Evolutionary conservation across 2,329 filamentous ascomycete genomes (phyloP).

Genomic region (Fusarium sp.): DNA sequence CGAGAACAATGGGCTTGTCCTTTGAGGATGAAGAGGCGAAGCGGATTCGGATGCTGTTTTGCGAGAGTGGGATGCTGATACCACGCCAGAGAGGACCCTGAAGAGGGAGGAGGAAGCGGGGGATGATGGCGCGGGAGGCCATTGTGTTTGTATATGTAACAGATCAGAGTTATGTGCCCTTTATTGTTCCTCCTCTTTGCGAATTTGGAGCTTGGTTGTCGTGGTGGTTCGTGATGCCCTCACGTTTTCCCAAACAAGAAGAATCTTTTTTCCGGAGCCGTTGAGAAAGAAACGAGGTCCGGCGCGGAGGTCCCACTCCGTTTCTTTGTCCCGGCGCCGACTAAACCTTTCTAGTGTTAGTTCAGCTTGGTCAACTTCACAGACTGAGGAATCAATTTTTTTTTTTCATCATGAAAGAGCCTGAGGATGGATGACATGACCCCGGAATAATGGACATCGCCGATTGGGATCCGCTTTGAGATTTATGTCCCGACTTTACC

Average conservation of each 20-base stretch:
- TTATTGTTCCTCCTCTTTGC: constrained; percentile 5
- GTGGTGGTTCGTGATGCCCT: constrained; percentile 34
- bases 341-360: constrained; percentile 18
- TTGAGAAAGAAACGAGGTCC: constrained; percentile 21
- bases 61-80: constrained; percentile 50
- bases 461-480: constrained; percentile 8
- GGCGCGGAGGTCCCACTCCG: constrained; percentile 33
- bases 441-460: constrained; percentile 41
- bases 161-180: neutral
- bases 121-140: constrained; percentile 66
- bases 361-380: neutral
- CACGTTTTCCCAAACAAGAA: constrained; percentile 26
- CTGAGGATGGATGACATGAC: constrained; percentile 30
- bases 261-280: constrained; percentile 42
- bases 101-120: constrained; percentile 75
- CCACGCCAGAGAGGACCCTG: constrained; percentile 67
- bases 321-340: neutral
- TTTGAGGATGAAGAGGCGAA: constrained; percentile 46
- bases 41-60: constrained; percentile 50
- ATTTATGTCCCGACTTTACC: constrained; percentile 49
- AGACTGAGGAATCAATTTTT: constrained; percentile 8
- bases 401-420: constrained; percentile 12
- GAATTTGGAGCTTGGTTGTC: constrained; percentile 16
- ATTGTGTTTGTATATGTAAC: constrained; percentile 41
- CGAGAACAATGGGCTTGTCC: constrained; percentile 76